These are phyloP conservation scores for Corynespora cassiicola DNA, from an alignment of 2,329 filamentous ascomycete genomes.

Conservation along the genomic window DNA sequence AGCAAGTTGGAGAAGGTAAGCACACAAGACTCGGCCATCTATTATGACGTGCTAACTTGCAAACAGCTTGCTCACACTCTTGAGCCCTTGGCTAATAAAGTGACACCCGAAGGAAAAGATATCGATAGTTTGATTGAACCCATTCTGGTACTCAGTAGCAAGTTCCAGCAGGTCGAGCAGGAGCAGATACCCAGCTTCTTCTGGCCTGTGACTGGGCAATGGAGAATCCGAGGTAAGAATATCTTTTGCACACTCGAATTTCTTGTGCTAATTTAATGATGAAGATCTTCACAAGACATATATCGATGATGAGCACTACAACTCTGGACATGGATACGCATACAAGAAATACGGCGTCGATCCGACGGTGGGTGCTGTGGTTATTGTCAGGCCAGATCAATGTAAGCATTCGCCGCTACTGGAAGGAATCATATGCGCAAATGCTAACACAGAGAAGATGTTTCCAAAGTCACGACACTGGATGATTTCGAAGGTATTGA, in stretches of 20 bases:
- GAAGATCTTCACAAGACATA: constrained; percentile 68
- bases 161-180: constrained; percentile 57
- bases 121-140: constrained; percentile 64
- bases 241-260: background rate
- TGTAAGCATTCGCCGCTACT: constrained; percentile 49
- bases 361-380: constrained; percentile 40
- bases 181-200: constrained; percentile 63
- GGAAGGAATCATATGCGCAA: background rate
- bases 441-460: constrained; percentile 26
- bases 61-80: constrained; percentile 26
- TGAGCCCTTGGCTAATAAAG: constrained; percentile 42
- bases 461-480: constrained; percentile 31
- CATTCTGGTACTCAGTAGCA: constrained; percentile 60
- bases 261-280: background rate
- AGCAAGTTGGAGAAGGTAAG: constrained; percentile 49
- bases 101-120: constrained; percentile 52
- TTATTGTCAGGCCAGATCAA: constrained; percentile 68
- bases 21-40: background rate
- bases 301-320: constrained; percentile 64
- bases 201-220: constrained; percentile 62
- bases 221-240: constrained; percentile 59
- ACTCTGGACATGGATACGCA: constrained; percentile 62
- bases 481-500: constrained; percentile 26
- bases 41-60: background rate
- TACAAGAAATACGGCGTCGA: constrained; percentile 64